Evolutionary conservation across 176 grass and related monocot genomes (phyloP).

Genomic region (Rhynchospora breviuscula): DNA sequence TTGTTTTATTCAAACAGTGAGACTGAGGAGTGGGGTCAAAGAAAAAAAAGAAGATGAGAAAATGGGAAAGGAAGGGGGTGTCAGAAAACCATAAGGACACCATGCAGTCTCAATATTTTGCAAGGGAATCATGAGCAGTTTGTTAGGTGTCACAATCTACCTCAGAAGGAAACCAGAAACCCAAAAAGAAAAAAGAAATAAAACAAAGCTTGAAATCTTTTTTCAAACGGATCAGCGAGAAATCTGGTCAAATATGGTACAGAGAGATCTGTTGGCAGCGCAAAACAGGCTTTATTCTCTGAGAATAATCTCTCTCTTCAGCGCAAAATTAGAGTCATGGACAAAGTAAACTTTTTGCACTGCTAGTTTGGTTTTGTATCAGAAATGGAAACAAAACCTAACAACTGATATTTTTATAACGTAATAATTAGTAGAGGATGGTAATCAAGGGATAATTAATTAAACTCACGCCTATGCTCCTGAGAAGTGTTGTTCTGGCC

Average conservation of each 20-base stretch:
- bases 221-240: slow-evolving; percentile 14
- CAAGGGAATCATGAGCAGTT: slow-evolving; percentile 73
- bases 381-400: slow-evolving; percentile 16
- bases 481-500: slow-evolving; percentile 7
- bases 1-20: slow-evolving; percentile 23
- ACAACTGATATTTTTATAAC: not conserved
- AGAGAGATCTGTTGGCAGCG: slow-evolving; percentile 21
- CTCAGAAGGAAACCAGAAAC: slow-evolving; percentile 14
- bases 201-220: slow-evolving; percentile 7
- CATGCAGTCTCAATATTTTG: slow-evolving; percentile 46
- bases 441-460: not conserved
- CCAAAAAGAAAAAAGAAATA: slow-evolving; percentile 30
- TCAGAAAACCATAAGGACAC: slow-evolving; percentile 46
- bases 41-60: slow-evolving; percentile 1
- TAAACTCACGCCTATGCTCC: slow-evolving; percentile 23
- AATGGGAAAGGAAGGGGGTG: slow-evolving; percentile 17
- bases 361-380: slow-evolving; percentile 20
- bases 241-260: slow-evolving; percentile 46
- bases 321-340: slow-evolving; percentile 9
- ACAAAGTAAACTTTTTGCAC: slow-evolving; percentile 21
- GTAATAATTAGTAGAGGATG: not conserved
- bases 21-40: slow-evolving; percentile 12
- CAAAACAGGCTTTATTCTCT: slow-evolving; percentile 38
- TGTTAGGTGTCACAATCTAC: slow-evolving; percentile 75
- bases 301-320: slow-evolving; percentile 23